Conservation (phyloP, 345 rosid species). For the Bruguiera sexangula region DNA sequence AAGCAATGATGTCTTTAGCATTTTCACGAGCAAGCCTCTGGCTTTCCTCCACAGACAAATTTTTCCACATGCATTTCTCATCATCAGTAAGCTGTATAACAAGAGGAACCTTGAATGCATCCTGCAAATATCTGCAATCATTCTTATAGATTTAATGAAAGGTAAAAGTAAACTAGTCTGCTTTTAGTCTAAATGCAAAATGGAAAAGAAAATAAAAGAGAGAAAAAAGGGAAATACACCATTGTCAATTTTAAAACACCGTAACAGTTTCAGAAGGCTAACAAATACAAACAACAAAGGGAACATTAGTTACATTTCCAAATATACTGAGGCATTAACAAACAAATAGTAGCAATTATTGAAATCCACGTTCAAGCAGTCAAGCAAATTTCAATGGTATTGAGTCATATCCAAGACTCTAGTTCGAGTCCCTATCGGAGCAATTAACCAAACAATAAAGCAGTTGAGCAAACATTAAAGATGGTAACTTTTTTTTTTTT, state of each 20-base stretch:
- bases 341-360: too few relatives aligned
- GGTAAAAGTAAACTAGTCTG: not conserved
- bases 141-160: not conserved
- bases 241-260: not conserved
- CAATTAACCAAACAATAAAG: too few relatives aligned
- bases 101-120: constrained; percentile 83
- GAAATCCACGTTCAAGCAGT: too few relatives aligned
- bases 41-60: constrained; percentile 76
- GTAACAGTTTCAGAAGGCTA: not conserved
- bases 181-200: too few relatives aligned
- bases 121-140: constrained; percentile 61
- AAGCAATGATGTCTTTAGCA: constrained; percentile 93
- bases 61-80: constrained; percentile 89
- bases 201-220: not conserved
- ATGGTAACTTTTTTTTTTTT: too few relatives aligned
- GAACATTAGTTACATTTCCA: too few relatives aligned
- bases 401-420: too few relatives aligned
- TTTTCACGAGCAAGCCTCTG: constrained; percentile 88
- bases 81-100: constrained; percentile 87
- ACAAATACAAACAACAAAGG: not conserved
- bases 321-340: too few relatives aligned
- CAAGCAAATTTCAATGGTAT: too few relatives aligned
- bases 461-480: too few relatives aligned
- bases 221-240: too few relatives aligned
- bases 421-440: too few relatives aligned